These are phyloP conservation scores for Tricladium varicosporioides DNA, from an alignment of 2,329 filamentous ascomycete genomes.

Conservation along the genomic window DNA sequence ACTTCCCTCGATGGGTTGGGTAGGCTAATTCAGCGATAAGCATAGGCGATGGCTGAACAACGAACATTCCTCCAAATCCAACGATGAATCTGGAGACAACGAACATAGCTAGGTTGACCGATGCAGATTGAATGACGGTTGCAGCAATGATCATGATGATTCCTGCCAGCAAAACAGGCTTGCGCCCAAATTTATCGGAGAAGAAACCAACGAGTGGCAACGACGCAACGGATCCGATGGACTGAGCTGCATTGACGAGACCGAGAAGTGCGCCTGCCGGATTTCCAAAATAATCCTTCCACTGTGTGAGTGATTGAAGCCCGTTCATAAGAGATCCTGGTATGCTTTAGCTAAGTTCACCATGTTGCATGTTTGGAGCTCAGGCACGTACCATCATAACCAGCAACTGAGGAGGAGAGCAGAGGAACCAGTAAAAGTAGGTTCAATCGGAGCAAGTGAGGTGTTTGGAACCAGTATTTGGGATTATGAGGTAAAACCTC, in stretches of 20 bases:
- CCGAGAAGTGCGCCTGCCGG: slow-evolving; percentile 34
- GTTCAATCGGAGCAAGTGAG: slow-evolving; percentile 21
- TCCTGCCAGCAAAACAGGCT: slow-evolving; percentile 29
- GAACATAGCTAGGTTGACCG: slow-evolving; percentile 37
- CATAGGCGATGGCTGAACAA: slow-evolving; percentile 37
- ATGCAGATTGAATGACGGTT: slow-evolving; percentile 38
- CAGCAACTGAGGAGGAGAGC: slow-evolving; percentile 16
- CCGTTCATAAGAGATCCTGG: slow-evolving; percentile 34
- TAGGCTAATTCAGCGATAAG: slow-evolving; percentile 38
- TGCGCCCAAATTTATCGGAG: slow-evolving; percentile 33
- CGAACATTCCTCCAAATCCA: slow-evolving; percentile 41
- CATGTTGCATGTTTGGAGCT: not conserved
- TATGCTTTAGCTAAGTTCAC: not conserved
- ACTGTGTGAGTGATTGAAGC: slow-evolving; percentile 39
- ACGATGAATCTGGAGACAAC: slow-evolving; percentile 38
- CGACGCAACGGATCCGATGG: slow-evolving; percentile 34
- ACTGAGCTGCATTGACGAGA: slow-evolving; percentile 33
- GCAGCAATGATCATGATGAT: slow-evolving; percentile 37
- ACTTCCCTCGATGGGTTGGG: slow-evolving; percentile 37
- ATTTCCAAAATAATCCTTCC: slow-evolving; percentile 35
- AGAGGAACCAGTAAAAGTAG: slow-evolving; percentile 22
- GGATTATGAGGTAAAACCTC: slow-evolving; percentile 9
- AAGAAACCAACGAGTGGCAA: slow-evolving; percentile 39
- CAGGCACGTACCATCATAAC: slow-evolving; percentile 20
- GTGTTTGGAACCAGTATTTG: slow-evolving; percentile 12